These are phyloP conservation scores for Heterobasidion annosum DNA, from an alignment of 1,284 basidiomycete species.

Conservation along the genomic window DNA sequence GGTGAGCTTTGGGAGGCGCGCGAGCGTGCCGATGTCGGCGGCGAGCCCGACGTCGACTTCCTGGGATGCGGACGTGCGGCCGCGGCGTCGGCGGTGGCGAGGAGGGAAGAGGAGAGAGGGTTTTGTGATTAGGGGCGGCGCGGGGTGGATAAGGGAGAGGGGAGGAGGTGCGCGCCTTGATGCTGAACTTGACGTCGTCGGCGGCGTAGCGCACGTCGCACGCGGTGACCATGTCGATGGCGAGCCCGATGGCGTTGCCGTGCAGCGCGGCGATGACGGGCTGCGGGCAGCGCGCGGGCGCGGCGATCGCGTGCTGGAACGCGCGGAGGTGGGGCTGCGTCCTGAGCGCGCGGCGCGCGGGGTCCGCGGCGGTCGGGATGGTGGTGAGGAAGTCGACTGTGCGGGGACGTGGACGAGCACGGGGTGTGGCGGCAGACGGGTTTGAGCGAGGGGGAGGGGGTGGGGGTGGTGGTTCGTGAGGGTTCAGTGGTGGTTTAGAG, in stretches of 20 bases:
- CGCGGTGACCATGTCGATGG: constrained; percentile 67
- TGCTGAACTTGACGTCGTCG: constrained; percentile 55
- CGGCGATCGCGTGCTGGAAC: constrained; percentile 69
- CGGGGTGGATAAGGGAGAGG: too few species aligned
- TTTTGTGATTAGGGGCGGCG: too few species aligned
- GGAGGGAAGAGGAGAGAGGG: too few species aligned
- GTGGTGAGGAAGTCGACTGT: neutral
- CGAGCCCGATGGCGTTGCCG: constrained; percentile 71
- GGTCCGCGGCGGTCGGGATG: constrained; percentile 18
- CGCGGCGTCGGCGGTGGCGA: neutral
- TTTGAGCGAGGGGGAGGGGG: neutral
- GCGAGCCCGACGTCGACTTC: constrained; percentile 89
- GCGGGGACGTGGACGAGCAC: neutral
- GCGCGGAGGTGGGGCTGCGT: constrained; percentile 43
- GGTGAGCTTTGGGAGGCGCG: constrained; percentile 75
- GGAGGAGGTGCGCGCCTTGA: constrained; percentile 47
- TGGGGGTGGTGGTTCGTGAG: too few species aligned
- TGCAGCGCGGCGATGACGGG: constrained; percentile 85
- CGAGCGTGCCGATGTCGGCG: constrained; percentile 86
- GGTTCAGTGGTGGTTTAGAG: too few species aligned
- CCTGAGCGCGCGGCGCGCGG: constrained; percentile 44
- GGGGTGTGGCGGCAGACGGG: neutral
- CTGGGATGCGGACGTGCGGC: constrained; percentile 23
- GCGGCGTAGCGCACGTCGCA: constrained; percentile 81
- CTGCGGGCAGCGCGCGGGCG: constrained; percentile 64